Base-by-base conservation (phyloP, 805 yeast genomes). In the Teunomyces cretensis region DNA sequence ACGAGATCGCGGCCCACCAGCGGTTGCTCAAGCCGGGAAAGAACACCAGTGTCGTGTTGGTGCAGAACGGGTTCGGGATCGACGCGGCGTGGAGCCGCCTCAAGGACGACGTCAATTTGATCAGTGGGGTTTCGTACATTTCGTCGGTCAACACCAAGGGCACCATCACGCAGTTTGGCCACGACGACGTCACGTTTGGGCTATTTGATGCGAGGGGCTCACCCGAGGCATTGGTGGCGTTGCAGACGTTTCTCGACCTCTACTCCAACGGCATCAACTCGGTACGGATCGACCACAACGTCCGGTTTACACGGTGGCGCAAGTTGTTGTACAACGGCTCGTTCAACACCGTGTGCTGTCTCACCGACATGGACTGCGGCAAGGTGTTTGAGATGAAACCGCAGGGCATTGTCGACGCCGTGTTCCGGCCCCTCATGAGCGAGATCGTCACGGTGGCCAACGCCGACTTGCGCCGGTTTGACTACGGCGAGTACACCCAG, bases 301-400 rank as follows among this genome's bases (percentile, higher is more conserved):
- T 76, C 37, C 73, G 73, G 58, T 70, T 60, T 60, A 69, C 77
- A 32, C 70, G 95, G 52, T 84, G 87, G 80, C 67, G 74, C 45
- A 86, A 86, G 60, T 71, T 86, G 49, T 74, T 86, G 11, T 86
- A 85, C 66, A 86, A 86, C 60, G 83, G 87, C 15, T 67, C 84
- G 1, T 68, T 81, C 57, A 86, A 86, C 65, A 75, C 90, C 6
- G 64, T 78, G 4, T 74, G 84, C 48, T 80, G 88, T 0, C 59
- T 84, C 39, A 76, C 84, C 1, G 76, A 76, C 11, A 61, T 80
- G 8, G 88, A 83, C 53, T 72, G 76, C n/a, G 86, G 84, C 14
- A 70, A 86, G 41, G 53, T 80, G 26, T 71, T 64, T 46, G 43
- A 40, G n/a, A 45, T 60, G 41, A 59, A 58, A 35, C 38, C 53